These are phyloP conservation scores for Rhamnella rubrinervis DNA, from an alignment of 331 rosid genomes.

Conservation along the genomic window DNA sequence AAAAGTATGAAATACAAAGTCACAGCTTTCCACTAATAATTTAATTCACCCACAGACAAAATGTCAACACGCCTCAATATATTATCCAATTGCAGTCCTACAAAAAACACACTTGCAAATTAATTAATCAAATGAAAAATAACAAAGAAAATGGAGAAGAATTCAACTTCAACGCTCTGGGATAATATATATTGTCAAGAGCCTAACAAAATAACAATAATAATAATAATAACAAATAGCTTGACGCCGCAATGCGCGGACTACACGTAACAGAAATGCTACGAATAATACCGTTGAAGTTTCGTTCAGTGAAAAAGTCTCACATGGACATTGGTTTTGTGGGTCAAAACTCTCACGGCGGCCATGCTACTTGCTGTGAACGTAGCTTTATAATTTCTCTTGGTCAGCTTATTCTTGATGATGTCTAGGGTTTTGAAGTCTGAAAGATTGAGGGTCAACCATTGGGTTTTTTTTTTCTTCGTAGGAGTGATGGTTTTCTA, in stretches of 20 bases:
- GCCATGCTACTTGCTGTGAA: no score
- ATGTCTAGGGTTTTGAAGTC: not conserved
- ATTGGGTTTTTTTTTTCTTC: not conserved
- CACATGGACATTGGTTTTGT: constrained; percentile 48
- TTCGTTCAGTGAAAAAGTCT: constrained; percentile 50
- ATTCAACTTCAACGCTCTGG: constrained; percentile 67
- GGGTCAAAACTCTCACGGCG: constrained; percentile 39
- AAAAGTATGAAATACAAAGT: not conserved
- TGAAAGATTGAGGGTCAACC: constrained; percentile 6
- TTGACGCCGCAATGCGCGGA: constrained; percentile 68
- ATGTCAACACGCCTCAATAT: constrained; percentile 31
- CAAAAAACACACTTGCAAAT: not conserved
- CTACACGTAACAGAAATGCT: constrained; percentile 21
- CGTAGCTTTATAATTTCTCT: no score
- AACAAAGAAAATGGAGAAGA: constrained; percentile 36
- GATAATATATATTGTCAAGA: constrained; percentile 33
- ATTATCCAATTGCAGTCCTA: constrained; percentile 15
- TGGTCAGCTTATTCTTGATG: not conserved
- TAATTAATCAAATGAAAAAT: constrained; percentile 8
- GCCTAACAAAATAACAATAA: not conserved
- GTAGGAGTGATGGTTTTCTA: no score
- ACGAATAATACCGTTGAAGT: constrained; percentile 44
- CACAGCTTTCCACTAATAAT: constrained; percentile 12
- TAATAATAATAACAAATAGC: constrained; percentile 6
- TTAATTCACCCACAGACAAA: constrained; percentile 26